Evolutionary conservation across 345 rosid species (phyloP), one percentile per base, ranked within the genome.

Genomic region (Cardamine chenopodiifolia): DNA sequence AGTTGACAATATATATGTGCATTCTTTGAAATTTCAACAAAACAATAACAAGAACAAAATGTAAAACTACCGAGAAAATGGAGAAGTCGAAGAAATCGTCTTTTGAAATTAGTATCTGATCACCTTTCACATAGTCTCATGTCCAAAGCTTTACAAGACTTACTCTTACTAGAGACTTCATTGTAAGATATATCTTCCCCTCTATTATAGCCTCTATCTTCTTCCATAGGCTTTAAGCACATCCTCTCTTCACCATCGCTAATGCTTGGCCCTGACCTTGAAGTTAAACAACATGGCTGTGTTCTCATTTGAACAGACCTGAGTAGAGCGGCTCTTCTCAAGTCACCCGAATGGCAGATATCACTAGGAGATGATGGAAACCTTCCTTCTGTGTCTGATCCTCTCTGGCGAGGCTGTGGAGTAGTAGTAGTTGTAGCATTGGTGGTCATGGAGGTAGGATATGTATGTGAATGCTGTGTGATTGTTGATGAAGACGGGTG

Each of bases 361-460:
- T 96, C 98, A 58, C 98, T 96, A 25, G 98, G 98, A 18, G 99
- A 92, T 28, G 98, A 96, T 0, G 98, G 98, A 76, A 96, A 87
- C 75, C 97, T 84, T 39, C 98, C 91, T 73, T 92, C 98, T 0
- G 99, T 88, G 45, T 96, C 96, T 3, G 97, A 92, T 32, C 90
- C 89, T 75, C 93, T 81, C 59, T 84, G 94, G 14, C 89, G 90
- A 57, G 91, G 63, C 75, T 79, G 96, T 49, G 93, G 78, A 61
- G 72, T 54, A 18, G 77, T 32, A 17, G 76, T 55, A 29, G 60
- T 47, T 5, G 78, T 37, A 48, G 62, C 11, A 28, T 56, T 74
- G 61, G 73, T 19, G 73, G 17, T 66, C 44, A 19, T 48, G 28
- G 75, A 52, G 47, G 52, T 5, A 56, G 66, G 57, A 26, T 29